Percentiles rank a stretch among this genome's conserved stretches.
Evolutionary conservation across 1,139 yeast genomes (phyloP).

Genomic region (Geotrichum candidum): DNA sequence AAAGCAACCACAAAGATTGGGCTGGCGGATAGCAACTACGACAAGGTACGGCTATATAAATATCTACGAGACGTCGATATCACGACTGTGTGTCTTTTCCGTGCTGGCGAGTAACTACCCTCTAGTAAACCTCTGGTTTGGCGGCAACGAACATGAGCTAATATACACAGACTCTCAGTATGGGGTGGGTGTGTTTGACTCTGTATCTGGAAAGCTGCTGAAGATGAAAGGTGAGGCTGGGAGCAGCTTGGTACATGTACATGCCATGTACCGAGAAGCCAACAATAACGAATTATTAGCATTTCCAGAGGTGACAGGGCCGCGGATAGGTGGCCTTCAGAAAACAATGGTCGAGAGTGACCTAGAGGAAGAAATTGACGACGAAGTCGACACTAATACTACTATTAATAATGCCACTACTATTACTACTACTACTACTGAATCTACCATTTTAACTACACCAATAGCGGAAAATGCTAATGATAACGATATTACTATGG

Average conservation of each 20-base stretch:
- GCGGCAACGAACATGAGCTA: conserved; percentile 20
- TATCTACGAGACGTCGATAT: conserved; percentile 31
- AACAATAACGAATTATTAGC: neutral
- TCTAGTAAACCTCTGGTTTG: conserved; percentile 26
- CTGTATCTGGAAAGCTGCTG: conserved; percentile 21
- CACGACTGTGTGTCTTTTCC: conserved; percentile 30
- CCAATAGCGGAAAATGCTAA: neutral
- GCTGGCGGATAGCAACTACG: conserved; percentile 30
- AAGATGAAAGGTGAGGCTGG: conserved; percentile 27
- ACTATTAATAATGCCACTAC: neutral
- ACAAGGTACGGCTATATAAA: conserved; percentile 34
- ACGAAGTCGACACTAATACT: no score
- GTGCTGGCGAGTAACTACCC: conserved; percentile 30
- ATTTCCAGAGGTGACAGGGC: conserved; percentile 9
- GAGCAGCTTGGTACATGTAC: conserved; percentile 9
- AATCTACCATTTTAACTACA: neutral
- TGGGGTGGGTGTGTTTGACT: conserved; percentile 24
- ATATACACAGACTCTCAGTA: conserved; percentile 29
- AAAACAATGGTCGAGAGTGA: conserved; percentile 1
- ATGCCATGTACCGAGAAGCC: conserved; percentile 1
- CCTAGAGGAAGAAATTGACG: conserved; percentile 4
- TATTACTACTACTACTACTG: neutral
- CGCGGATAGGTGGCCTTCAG: conserved; percentile 4
- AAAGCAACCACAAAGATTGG: conserved; percentile 24
- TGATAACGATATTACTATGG: neutral